Conservation (phyloP, 2,329 filamentous ascomycete genomes). For the Botrytis pseudocinerea region DNA sequence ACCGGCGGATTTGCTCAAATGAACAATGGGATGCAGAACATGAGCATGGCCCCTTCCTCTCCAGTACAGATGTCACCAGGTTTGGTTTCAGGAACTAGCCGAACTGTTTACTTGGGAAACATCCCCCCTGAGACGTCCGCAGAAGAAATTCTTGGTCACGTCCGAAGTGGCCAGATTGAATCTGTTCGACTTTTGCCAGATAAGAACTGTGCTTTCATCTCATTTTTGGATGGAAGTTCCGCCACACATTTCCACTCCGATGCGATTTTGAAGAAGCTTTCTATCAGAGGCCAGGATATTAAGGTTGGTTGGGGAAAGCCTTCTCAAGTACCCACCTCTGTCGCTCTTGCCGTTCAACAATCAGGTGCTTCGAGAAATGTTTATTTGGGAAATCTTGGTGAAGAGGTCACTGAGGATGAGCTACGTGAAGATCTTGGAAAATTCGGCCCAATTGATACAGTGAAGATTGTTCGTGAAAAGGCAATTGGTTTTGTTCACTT, state of each 20-base stretch:
- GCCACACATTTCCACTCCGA: constrained; percentile 99
- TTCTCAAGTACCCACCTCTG: constrained; percentile 94
- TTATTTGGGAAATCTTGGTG: constrained; percentile 88
- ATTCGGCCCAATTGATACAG: constrained; percentile 93
- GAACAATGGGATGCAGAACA: constrained; percentile 47
- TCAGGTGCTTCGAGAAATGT: constrained; percentile 96
- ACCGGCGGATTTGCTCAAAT: constrained; percentile 65
- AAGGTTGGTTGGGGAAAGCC: constrained; percentile 99
- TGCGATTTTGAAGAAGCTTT: constrained; percentile 98
- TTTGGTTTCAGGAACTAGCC: constrained; percentile 84
- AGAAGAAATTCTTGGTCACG: constrained; percentile 94
- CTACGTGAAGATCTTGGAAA: constrained; percentile 92
- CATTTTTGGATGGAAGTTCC: constrained; percentile 95
- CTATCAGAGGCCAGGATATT: constrained; percentile 97
- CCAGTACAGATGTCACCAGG: constrained; percentile 76
- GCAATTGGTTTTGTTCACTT: constrained; percentile 98
- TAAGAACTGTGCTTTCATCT: constrained; percentile 99
- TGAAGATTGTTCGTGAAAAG: constrained; percentile 98
- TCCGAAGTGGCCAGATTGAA: constrained; percentile 96
- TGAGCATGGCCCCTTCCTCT: constrained; percentile 63
- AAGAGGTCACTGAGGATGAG: constrained; percentile 89
- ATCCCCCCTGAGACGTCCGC: constrained; percentile 97
- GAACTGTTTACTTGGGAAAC: constrained; percentile 96
- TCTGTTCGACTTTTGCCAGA: constrained; percentile 95
- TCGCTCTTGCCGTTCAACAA: constrained; percentile 96